These are phyloP conservation scores for Marasmius oreades DNA, from an alignment of 1,284 basidiomycete genomes.

Conservation along the genomic window DNA sequence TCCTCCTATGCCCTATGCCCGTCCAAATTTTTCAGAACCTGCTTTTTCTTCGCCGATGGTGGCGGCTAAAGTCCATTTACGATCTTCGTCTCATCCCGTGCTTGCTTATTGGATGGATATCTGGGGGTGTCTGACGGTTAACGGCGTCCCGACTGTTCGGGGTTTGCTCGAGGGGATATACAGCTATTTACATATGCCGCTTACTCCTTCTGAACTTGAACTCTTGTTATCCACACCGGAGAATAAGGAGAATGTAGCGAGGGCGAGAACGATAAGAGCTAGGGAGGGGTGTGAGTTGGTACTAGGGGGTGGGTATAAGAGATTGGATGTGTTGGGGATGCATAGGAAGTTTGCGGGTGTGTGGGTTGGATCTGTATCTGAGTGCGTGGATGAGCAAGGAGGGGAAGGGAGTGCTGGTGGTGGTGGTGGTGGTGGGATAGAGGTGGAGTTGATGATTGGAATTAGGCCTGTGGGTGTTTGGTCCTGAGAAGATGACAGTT, in stretches of 20 bases:
- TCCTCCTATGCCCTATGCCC: background rate
- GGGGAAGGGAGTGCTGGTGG: no score
- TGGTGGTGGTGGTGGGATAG: constrained; percentile 3
- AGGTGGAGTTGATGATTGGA: constrained; percentile 12
- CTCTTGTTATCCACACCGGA: constrained; percentile 10
- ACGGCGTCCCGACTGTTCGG: background rate
- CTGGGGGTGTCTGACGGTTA: background rate
- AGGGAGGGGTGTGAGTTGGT: constrained; percentile 11
- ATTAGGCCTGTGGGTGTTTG: background rate
- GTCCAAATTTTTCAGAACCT: background rate
- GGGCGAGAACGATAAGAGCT: constrained; percentile 7
- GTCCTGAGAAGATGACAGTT: no score
- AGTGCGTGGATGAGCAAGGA: no score
- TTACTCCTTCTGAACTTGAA: constrained; percentile 7
- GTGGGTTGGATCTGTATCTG: constrained; percentile 7
- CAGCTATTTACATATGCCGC: constrained; percentile 7
- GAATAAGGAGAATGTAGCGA: constrained; percentile 9
- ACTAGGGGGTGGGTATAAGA: constrained; percentile 11
- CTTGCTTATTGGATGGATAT: constrained; percentile 3
- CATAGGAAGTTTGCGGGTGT: constrained; percentile 12
- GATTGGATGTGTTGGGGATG: constrained; percentile 11
- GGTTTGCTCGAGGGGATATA: constrained; percentile 8
- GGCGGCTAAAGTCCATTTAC: background rate
- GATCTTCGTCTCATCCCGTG: background rate
- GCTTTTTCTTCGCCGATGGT: background rate